These are phyloP conservation scores for Aspergillus terreus DNA, from an alignment of 2,329 filamentous ascomycete genomes.

Conservation along the genomic window DNA sequence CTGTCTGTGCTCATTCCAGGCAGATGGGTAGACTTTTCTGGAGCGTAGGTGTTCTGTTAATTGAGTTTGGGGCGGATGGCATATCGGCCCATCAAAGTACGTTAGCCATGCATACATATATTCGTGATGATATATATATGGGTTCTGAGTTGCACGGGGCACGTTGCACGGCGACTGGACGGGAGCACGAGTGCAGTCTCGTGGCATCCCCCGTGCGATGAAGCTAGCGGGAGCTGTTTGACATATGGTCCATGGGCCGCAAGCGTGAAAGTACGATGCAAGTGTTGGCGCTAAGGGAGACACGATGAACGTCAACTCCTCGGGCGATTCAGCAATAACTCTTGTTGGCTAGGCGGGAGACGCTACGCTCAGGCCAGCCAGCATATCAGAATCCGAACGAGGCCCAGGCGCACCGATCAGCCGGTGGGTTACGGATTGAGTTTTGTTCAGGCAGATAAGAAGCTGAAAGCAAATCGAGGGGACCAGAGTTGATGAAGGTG, in stretches of 20 bases:
- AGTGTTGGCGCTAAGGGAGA: not conserved
- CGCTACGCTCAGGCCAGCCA: slow-evolving; percentile 5
- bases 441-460: not conserved
- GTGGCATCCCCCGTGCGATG: no score
- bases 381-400: not conserved
- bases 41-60: not conserved
- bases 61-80: not conserved
- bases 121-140: no score
- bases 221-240: no score
- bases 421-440: not conserved
- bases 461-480: not conserved
- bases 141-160: no score
- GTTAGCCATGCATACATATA: no score
- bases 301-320: no score
- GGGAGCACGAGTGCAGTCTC: no score
- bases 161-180: no score
- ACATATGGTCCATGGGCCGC: not conserved
- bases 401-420: not conserved
- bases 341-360: slow-evolving; percentile 2
- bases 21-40: not conserved
- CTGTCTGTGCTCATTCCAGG: slow-evolving; percentile 4
- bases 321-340: not conserved
- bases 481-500: no score
- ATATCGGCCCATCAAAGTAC: not conserved
- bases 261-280: slow-evolving; percentile 1